Evolutionary conservation across 306 rosid species (phyloP), one percentile per base, ranked within the genome.

Genomic region (Prunus dulcis): DNA sequence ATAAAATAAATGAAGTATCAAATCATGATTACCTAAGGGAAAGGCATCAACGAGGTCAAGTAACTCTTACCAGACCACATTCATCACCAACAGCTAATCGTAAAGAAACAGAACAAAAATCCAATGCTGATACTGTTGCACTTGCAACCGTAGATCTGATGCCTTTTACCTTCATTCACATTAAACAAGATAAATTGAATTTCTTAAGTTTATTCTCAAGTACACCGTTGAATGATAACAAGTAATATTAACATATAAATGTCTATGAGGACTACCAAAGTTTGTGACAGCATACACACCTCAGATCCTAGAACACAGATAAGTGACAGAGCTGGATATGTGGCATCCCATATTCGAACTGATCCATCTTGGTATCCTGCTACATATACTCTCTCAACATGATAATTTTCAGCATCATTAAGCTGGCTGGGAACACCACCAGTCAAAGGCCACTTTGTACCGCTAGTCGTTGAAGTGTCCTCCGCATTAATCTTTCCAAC

Each of bases 291-390:
- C 68, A 74, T 18, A 79, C 84, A 76, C 66, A 90, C 98, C 96
- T 93, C 91, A 3, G 88, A 70, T 75, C 83, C 89, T 75, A 93
- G 79, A 78, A 51, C 56, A 80, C 76, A 85, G 65, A 87, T 78
- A 77, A 76, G 87, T 62, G 90, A 82, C 49, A 87, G 73, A 76
- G 85, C 75, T 67, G 96, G 92, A 89, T 78, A 76, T 38, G 96
- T 91, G 76, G 93, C 96, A 86, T 93, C 96, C 97, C 96, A 93
- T 79, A 91, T 67, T 83, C 84, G 78, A 84, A 90, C 77, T 74
- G 97, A 93, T 76, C 97, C 98, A 85, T 93, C 96, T 83, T 72
- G 87, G 81, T 93, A 91, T 83, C 98, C 98, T 68, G 96, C 89
- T 72, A 91, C 79, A 76, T 88, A 93, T 64, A 93, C 64, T 80